Evolutionary conservation across 1,284 basidiomycete species (phyloP), one percentile per base, ranked within the genome.

Genomic region (Tilletia indica): DNA sequence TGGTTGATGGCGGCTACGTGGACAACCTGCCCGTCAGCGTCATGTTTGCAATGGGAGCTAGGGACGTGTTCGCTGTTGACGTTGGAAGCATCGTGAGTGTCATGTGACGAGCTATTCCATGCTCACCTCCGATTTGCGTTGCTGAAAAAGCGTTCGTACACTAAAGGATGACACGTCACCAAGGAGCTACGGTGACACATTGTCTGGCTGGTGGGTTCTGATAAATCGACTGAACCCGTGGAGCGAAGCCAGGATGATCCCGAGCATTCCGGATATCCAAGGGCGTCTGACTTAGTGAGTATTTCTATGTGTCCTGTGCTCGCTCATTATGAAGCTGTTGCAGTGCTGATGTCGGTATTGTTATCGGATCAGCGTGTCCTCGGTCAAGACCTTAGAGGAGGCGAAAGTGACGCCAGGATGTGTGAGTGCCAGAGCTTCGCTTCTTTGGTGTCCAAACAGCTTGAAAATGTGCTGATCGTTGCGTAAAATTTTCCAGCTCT

Each of bases 201-300:
- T 99, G 0, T 97, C 95, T 2, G 97, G 97, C 31, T 97, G 94
- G 91, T 98, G 94, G 93, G 89, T 99, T 19, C 87, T 98, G 71
- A 84, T 99, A 72, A 97, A 96, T 85, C 88, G 93, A 72, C 97
- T 90, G 89, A 85, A 82, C 67, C 83, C 83, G 8, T 84, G 83
- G 82, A 79, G 92, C 54, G 90, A 89, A 80, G 89, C 91, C 68
- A 87, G 89, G 73, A 90, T 89, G 72, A 90, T 98, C 8, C 93
- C 95, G 36, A 91, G 92, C 19, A 97, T 99, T 83, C 94, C 97
- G 0, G 96, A 99, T 82, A 93, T 99, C 70, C 97, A 98, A 82
- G 91, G 92, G 80, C 90, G 97, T 19, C 87, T 99, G 69, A 93
- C 96, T 68, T 99, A 99, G 61, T 64, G 61, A 67, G 66, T 67